Base-by-base conservation (phyloP, 2,329 filamentous ascomycete genomes). In the Sporothrix globosa region DNA sequence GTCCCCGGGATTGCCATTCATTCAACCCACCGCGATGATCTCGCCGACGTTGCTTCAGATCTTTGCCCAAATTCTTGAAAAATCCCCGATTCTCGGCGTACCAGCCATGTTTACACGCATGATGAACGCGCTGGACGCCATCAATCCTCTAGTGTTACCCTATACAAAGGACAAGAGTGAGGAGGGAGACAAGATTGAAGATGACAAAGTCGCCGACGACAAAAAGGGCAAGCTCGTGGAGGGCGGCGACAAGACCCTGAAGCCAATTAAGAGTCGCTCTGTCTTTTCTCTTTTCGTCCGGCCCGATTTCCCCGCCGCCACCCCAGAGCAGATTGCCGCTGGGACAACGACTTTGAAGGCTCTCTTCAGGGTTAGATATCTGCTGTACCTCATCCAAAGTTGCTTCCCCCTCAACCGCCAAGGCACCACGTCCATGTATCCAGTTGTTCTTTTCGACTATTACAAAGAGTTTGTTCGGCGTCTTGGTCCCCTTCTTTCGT, bases 401-500 rank as follows among this genome's bases (percentile, higher is more conserved):
- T 90, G 91, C 71, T 97, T 92, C 77, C 88, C 89, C 66, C 89
- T 87, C 70, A 86, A 87, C 69, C 86, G 92, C 70, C 87, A 89
- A 34, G 84, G 87, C 67, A 82, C 82, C 11, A 86, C 88, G 41
- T 86, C 90, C 13, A 91, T 97, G 76, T 88, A 87, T 69, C 86
- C 88, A 34, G 86, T 96, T 75, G 97, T 97, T 76, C 86, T 97
- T 27, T 92, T 90, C 44, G 95, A 98, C 78, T 90, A 92, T 78
- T 97, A 97, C 77, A 83, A 88, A 58, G 81, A 84, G n/a, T 82
- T 97, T 50, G 86, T 97, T 30, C 86, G 88, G 73, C 88, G 89
- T 34, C 85, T 98, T 46, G 93, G 93, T 3, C 89, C 89, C 30
- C 82, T 99, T 19, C 86, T 97, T 74, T 87, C 91, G 54, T 90